These are phyloP conservation scores for Arctium lappa DNA, from an alignment of 129 eudicot species.

Conservation along the genomic window DNA sequence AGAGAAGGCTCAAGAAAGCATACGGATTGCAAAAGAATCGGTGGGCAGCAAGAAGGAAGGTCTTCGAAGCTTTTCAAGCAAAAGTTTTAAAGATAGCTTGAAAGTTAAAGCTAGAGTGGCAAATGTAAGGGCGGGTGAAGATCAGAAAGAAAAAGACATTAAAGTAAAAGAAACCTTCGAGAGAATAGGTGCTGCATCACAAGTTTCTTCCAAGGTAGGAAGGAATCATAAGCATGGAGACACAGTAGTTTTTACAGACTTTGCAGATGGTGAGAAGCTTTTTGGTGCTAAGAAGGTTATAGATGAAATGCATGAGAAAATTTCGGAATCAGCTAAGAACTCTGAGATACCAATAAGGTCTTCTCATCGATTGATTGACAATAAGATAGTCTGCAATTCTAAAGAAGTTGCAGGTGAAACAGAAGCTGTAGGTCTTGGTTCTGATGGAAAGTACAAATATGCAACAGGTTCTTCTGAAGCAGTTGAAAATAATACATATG, in stretches of 20 bases:
- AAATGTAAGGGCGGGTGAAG: slow-evolving; percentile 23
- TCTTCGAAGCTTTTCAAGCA: slow-evolving; percentile 38
- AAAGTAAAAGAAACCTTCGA: slow-evolving; percentile 29
- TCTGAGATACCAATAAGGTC: slow-evolving; percentile 28
- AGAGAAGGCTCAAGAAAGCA: slow-evolving; percentile 89
- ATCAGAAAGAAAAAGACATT: slow-evolving; percentile 28
- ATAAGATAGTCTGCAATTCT: slow-evolving; percentile 14
- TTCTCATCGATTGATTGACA: slow-evolving; percentile 13
- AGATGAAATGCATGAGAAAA: slow-evolving; percentile 27
- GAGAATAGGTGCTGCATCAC: slow-evolving; percentile 15
- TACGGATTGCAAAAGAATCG: slow-evolving; percentile 74
- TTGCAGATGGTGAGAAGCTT: slow-evolving; percentile 23
- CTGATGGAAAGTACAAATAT: slow-evolving; percentile 18
- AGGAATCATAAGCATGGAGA: slow-evolving; percentile 18
- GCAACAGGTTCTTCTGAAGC: slow-evolving; percentile 28
- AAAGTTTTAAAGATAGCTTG: slow-evolving; percentile 40
- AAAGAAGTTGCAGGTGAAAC: slow-evolving; percentile 23
- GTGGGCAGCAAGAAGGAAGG: slow-evolving; percentile 68
- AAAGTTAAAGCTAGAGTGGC: slow-evolving; percentile 43
- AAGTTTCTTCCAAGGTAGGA: slow-evolving; percentile 11
- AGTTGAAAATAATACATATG: slow-evolving; percentile 12
- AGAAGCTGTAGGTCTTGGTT: slow-evolving; percentile 15
- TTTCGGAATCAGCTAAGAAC: slow-evolving; percentile 28
- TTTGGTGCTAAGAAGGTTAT: slow-evolving; percentile 22
- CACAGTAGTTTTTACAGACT: slow-evolving; percentile 16